phyloP scores from a whole-genome alignment of 2,329 filamentous ascomycete genomes.

The Alternaria rosae region DNA sequence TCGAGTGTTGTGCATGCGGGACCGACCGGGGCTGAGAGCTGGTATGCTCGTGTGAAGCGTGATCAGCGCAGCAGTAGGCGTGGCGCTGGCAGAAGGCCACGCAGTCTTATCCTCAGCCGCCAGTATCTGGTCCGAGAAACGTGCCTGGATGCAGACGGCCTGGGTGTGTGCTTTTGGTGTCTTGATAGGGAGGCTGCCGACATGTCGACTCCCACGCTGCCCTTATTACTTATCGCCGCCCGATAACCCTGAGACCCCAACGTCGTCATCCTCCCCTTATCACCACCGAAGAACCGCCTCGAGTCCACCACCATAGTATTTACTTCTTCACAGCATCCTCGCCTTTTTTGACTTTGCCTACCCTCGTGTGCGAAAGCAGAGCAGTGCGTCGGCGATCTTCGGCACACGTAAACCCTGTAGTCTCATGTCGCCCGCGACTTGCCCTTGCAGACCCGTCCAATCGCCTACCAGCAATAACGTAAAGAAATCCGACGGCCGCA shows the following conservation, averaged over 20 bases:
- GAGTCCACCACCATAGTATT: constrained; percentile 2
- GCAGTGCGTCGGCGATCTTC: constrained; percentile 14
- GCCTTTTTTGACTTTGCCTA: not conserved
- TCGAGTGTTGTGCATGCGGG: constrained; percentile 16
- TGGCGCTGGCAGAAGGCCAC: constrained; percentile 1
- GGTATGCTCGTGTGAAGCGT: not conserved
- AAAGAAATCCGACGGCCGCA: constrained; percentile 38
- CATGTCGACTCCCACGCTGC: constrained; percentile 28
- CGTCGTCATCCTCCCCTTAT: constrained; percentile 8
- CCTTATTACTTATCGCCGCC: constrained; percentile 25
- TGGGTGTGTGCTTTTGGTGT: constrained; percentile 14
- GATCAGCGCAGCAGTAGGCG: not conserved
- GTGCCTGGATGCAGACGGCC: constrained; percentile 17
- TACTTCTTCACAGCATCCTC: not conserved
- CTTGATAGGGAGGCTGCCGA: constrained; percentile 6
- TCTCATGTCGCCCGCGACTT: constrained; percentile 34
- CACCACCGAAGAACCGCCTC: constrained; percentile 3
- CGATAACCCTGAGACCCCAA: constrained; percentile 22
- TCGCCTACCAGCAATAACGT: constrained; percentile 48
- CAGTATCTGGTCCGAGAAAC: constrained; percentile 7
- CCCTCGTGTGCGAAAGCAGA: constrained; percentile 1
- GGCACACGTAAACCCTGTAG: constrained; percentile 33
- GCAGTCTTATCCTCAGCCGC: constrained; percentile 10
- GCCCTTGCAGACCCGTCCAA: constrained; percentile 40
- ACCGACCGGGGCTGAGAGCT: constrained; percentile 11